Base-by-base conservation (phyloP, 2,329 filamentous ascomycete species). In the Venturia nashicola region DNA sequence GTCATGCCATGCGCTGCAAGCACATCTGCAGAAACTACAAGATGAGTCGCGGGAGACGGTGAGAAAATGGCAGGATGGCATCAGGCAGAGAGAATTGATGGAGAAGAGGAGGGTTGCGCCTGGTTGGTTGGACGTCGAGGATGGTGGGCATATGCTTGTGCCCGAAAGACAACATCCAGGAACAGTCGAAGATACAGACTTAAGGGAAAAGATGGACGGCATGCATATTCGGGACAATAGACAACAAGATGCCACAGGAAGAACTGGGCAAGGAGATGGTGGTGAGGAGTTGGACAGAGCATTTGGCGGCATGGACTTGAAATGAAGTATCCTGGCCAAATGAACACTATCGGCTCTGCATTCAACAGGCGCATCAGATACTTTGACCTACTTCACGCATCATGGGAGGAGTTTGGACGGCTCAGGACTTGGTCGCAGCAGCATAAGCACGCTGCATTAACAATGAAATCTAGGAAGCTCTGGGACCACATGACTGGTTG, bases 51-150 rank as follows among this genome's bases (percentile, higher is more conserved):
- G 88, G 67, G 77, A 79, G 43, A 83, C 87, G 63, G 79, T 97
- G 63, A 76, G 79, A 62, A 83, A 83, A 23, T 90, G 94, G 77
- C 86, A 94, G 69, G 84, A 87, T 66, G 80, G 76, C 3, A 84
- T 89, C 65, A 76, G 74, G 65, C 83, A 81, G 46, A 79, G 86
- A 65, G 89, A 92, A 67, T 77, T 92, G 66, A 87, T 87, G 5
- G 89, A 92, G 82, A 93, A 91, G 80, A 80, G 90, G 68, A 79
- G 88, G 63, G 82, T 91, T 20, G 90, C 90, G 12, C 90, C 89
- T 0, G 89, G 90, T 0, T 94, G 89, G 87, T 76, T 93, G 69
- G 89, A 93, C 70, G 87, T 69, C 34, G 64, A 51, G 39, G 86
- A 90, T 64, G 82, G 83, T 61, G 73, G 74, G 20, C 78, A 85